Conservation (phyloP, 768 basidiomycete genomes). For the Termitomyces sp. region DNA sequence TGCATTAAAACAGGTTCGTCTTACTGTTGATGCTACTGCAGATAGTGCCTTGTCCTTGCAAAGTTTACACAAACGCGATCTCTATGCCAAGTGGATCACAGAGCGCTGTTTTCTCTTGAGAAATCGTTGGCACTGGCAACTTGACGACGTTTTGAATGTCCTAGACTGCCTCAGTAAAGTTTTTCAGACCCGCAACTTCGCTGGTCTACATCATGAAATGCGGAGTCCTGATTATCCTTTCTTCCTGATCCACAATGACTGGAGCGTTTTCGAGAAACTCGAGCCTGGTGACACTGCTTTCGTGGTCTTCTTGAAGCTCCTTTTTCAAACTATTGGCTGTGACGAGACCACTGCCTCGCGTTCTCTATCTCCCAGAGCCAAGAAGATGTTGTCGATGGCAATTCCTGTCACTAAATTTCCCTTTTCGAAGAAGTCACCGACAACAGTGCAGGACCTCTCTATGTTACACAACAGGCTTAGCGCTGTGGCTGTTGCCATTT, state of each 20-base stretch:
- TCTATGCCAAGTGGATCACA: conserved; percentile 65
- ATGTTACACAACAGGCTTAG: conserved; percentile 81
- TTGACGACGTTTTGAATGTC: conserved; percentile 49
- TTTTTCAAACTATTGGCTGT: conserved; percentile 53
- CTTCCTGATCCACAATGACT: conserved; percentile 58
- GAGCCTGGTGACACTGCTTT: conserved; percentile 66
- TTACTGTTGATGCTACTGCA: conserved; percentile 40
- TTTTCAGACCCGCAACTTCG: conserved; percentile 73
- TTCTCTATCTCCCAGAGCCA: conserved; percentile 38
- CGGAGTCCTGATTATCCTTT: conserved; percentile 55
- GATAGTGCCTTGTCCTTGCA: conserved; percentile 33
- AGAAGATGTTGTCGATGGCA: conserved; percentile 67
- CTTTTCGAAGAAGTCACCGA: conserved; percentile 50
- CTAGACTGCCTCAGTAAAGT: conserved; percentile 65
- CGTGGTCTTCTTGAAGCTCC: conserved; percentile 74
- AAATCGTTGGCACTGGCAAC: conserved; percentile 72
- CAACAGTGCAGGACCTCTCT: conserved; percentile 53
- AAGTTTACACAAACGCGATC: conserved; percentile 52
- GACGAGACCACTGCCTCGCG: conserved; percentile 23
- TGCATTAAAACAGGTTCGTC: conserved; percentile 55
- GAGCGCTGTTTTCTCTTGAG: conserved; percentile 71
- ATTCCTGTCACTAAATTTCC: conserved; percentile 68
- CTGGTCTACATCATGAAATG: conserved; percentile 56
- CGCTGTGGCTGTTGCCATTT: conserved; percentile 63
- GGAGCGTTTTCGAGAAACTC: conserved; percentile 44